These are phyloP conservation scores for Leccinum rimulosum DNA, from an alignment of 768 basidiomycete genomes.

Conservation along the genomic window DNA sequence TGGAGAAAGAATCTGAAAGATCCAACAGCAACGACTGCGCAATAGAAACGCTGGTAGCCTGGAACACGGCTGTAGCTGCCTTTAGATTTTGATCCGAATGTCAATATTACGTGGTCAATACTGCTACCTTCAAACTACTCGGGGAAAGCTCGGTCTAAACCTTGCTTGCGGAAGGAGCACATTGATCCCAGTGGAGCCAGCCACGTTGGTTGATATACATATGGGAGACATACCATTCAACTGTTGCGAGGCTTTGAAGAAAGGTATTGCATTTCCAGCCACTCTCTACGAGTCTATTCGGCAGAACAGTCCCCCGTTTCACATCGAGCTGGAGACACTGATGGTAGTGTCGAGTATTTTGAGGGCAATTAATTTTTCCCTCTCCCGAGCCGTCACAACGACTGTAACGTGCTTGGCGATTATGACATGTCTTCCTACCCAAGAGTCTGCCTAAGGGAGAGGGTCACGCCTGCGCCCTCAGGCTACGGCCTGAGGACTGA, in stretches of 20 bases:
- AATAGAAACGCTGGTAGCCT: background rate
- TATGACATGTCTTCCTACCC: too few species aligned
- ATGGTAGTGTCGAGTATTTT: background rate
- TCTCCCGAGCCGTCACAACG: background rate
- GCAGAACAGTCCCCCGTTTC: background rate
- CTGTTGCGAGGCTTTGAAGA: too few species aligned
- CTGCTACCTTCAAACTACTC: too few species aligned
- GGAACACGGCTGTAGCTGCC: background rate
- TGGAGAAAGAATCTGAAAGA: background rate
- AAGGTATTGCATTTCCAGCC: too few species aligned
- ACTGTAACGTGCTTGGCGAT: background rate
- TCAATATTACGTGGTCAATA: background rate
- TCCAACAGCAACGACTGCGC: background rate
- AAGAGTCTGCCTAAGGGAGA: too few species aligned
- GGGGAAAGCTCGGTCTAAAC: too few species aligned
- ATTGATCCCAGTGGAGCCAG: too few species aligned
- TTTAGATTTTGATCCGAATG: background rate
- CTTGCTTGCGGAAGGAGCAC: too few species aligned
- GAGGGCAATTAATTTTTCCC: background rate
- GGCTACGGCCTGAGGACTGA: background rate
- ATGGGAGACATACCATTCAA: too few species aligned
- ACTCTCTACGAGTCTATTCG: too few species aligned
- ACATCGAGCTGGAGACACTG: background rate
- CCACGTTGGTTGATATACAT: too few species aligned
- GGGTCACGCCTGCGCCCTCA: background rate